Evolutionary conservation across 2,329 filamentous ascomycete species (phyloP), one percentile per base, ranked within the genome.

Genomic region (Septoria linicola): DNA sequence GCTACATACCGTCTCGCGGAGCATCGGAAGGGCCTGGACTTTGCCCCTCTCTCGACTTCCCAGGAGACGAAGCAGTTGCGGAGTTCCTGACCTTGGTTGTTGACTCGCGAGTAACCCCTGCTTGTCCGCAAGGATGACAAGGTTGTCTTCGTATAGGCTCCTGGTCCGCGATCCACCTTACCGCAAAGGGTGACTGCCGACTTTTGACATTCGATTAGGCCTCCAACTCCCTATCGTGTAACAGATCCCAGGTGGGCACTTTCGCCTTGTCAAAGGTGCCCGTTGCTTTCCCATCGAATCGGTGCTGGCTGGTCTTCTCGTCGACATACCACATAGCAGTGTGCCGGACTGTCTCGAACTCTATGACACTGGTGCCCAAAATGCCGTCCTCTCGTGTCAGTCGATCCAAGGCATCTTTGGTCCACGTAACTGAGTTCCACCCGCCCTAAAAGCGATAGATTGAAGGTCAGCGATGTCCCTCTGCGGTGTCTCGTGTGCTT

Each of bases 241-340:
- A n/a, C 14, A 49, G 30, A 27, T 49, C 27, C 47, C 47, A 49
- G 3, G 47, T 49, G 19, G 47, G 47, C 40, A 49, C 47, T 25
- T 49, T 49, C 14, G 39, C 32, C 13, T 37, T 42, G 21, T 42
- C 47, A 34, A 42, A 49, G 8, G 40, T 43, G 10, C 47, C 40
- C 23, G 39, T 23, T 20, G 30, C 47, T 27, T 42, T 43, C 21
- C 47, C 47, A 16, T 43, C 47, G 25, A 42, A 42, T n/a, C 47
- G 27, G 23, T 42, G 39, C 32, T 49, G 39, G 11, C 27, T 39
- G 17, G 31, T 36, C 32, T 49, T 49, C 8, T 49, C 39, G 23
- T 40, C 44, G 11, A 20, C 40, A 16, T 49, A 49, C 39, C 47
- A 42, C 32, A 49, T 19, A 17, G 47, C 47, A n/a, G 39, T 36